Evolutionary conservation across 805 yeast species (phyloP), one percentile per base, ranked within the genome.

Genomic region (Komagataella pseudopastoris): DNA sequence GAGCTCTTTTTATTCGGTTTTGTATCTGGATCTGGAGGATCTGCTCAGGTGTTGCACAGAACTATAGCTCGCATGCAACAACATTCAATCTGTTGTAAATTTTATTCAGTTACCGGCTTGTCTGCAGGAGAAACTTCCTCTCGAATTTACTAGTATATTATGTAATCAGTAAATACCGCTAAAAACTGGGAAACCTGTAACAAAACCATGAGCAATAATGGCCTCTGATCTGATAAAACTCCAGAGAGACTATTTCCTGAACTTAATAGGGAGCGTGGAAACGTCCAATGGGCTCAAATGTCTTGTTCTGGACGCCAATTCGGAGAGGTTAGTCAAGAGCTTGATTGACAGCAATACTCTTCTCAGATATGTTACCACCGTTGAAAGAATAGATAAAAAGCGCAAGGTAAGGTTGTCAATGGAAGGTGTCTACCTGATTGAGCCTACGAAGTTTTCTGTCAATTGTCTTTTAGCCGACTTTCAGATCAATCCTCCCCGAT

Each of bases 381-480:
- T 48, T 14, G 47, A 51, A 22, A 49, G 36, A 22, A 43, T 50
- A 16, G 50, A 49, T 23, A 39, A 43, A 23, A 48, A 44, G 18
- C 45, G 50, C 7, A 43, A 46, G 14, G 30, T 16, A 18, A 44
- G 51, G 22, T 48, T 49, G 5, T 23, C 46, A 16, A 44, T 48
- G 23, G 45, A 85, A 56, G 97, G 89, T 6, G 70, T 93, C 7
- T 93, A 93, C 65, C 68, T 93, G 23, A 65, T 88, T 16, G 86
- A 85, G 50, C 89, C 95, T 0, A 66, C 80, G 4, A 66, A 69
- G 43, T 88, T 77, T 67, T 78, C 83, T 44, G 67, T 88, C 53
- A 83, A 82, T 52, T 90, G 98, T 65, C 72, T 93, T 18, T 65
- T 80, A 49, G 81, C 90, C 0, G 99, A 93, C 65, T 85, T 75